These are phyloP conservation scores for Coffea eugenioides DNA, from an alignment of 257 asterid genomes.

Conservation along the genomic window DNA sequence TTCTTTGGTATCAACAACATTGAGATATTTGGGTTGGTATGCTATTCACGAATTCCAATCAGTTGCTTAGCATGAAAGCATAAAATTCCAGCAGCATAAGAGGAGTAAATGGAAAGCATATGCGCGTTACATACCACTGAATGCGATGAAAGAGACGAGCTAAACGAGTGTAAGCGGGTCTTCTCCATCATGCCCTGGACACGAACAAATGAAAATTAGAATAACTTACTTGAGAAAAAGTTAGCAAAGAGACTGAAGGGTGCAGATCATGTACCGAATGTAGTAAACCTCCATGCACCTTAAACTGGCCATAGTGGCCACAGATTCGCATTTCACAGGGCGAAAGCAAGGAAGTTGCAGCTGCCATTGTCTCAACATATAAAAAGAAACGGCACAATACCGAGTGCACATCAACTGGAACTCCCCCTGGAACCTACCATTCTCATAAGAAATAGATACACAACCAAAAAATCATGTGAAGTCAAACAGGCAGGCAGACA, in stretches of 20 bases:
- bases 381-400: constrained; percentile 11
- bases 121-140: constrained; percentile 20
- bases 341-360: constrained; percentile 33
- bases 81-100: not conserved
- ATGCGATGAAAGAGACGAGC: constrained; percentile 26
- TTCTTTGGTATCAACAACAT: not conserved
- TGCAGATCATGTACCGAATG: not conserved
- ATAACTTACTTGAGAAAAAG: not conserved
- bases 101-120: not conserved
- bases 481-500: not conserved
- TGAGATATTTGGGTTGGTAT: too few species aligned
- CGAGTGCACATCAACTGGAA: constrained; percentile 13
- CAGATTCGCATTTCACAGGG: constrained; percentile 26
- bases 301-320: constrained; percentile 24
- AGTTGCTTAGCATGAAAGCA: not conserved
- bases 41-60: not conserved
- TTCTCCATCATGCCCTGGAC: constrained; percentile 30
- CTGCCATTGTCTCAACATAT: constrained; percentile 33
- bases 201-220: not conserved
- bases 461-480: not conserved
- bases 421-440: constrained; percentile 14
- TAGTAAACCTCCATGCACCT: constrained; percentile 23
- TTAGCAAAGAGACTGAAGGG: not conserved
- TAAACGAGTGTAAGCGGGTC: constrained; percentile 19
- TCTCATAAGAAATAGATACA: not conserved